Percentiles rank a stretch among this genome's conserved stretches.
phyloP scores from a whole-genome alignment of 331 rosid genomes.

The Acacia concinna region DNA sequence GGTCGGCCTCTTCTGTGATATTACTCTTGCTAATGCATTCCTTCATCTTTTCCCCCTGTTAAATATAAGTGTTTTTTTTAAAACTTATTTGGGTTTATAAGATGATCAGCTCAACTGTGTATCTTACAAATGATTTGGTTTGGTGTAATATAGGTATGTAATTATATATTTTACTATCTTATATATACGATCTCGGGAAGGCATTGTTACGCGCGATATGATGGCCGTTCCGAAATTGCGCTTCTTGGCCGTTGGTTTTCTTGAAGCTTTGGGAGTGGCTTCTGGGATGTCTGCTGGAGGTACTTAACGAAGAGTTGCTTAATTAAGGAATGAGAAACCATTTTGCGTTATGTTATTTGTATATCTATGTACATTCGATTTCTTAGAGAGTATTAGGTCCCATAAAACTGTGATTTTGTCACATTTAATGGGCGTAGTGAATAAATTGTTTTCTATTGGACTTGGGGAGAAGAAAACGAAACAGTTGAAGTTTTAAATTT shows the following conservation, averaged over 20 bases:
- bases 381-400: background rate
- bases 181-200: constrained; percentile 57
- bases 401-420: background rate
- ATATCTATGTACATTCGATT: background rate
- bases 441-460: constrained; percentile 18
- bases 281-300: constrained; percentile 88
- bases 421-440: constrained; percentile 4
- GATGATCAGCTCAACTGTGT: background rate
- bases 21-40: background rate
- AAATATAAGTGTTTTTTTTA: no score
- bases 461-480: background rate
- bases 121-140: constrained; percentile 4
- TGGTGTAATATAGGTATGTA: constrained; percentile 59
- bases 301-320: constrained; percentile 23
- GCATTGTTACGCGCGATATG: constrained; percentile 83
- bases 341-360: constrained; percentile 8
- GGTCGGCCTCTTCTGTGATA: constrained; percentile 38
- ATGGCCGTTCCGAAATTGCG: constrained; percentile 66
- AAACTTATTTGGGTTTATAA: constrained; percentile 26
- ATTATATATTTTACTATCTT: constrained; percentile 64
- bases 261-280: constrained; percentile 87
- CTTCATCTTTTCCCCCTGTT: background rate
- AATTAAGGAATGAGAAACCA: background rate
- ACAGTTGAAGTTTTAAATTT: background rate
- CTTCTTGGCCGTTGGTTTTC: constrained; percentile 64